A percentile compares a stretch with the other conserved stretches of the same genome.
phyloP scores from a whole-genome alignment of 1,284 basidiomycete species.

The Sporisorium scitamineum region DNA sequence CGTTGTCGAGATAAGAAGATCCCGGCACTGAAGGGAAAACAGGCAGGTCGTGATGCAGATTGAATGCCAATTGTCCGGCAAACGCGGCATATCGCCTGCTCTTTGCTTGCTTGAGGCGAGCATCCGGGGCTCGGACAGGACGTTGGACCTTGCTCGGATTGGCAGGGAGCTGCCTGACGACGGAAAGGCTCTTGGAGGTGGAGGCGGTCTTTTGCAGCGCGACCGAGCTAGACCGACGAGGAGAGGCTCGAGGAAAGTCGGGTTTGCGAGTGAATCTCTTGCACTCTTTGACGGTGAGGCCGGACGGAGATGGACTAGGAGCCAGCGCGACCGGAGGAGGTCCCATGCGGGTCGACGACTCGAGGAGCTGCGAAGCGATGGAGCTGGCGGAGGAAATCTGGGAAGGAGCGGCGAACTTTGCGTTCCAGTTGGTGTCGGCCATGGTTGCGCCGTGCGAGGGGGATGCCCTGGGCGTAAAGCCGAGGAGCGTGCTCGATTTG shows the following conservation, averaged over 20 bases:
- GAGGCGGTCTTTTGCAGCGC: slow-evolving; percentile 10
- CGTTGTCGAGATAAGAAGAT: slow-evolving; percentile 27
- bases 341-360: not conserved
- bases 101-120: not conserved
- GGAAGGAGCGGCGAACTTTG: slow-evolving; percentile 26
- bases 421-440: not conserved
- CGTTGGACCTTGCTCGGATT: not conserved
- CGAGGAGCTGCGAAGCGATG: not conserved
- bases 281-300: not conserved
- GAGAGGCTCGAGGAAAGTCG: not conserved
- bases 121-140: not conserved
- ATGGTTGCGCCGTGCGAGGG: not conserved
- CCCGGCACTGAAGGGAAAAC: slow-evolving; percentile 11
- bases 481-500: slow-evolving; percentile 16
- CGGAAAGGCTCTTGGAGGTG: slow-evolving; percentile 7
- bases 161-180: not conserved
- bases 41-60: slow-evolving; percentile 2
- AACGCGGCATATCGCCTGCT: not conserved
- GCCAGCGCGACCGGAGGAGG: slow-evolving; percentile 1
- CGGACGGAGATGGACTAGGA: slow-evolving; percentile 17
- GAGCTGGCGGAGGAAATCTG: not conserved
- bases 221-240: not conserved
- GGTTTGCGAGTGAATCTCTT: not conserved
- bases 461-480: not conserved
- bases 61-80: slow-evolving; percentile 13